A percentile compares a stretch with the other conserved stretches of the same genome.
phyloP scores from a whole-genome alignment of 73 alveolate species.

The Paramecium sexaurelia region DNA sequence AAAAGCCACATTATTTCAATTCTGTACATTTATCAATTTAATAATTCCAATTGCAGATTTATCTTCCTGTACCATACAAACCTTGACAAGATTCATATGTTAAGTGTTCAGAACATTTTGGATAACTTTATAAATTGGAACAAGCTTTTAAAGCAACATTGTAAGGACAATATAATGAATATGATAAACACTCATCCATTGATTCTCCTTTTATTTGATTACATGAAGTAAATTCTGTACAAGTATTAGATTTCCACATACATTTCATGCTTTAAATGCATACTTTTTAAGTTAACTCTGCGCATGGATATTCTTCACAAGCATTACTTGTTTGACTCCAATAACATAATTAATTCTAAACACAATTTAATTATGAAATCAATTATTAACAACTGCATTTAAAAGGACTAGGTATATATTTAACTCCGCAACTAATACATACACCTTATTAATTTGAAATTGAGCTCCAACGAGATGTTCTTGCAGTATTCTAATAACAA shows the following conservation, averaged over 20 bases:
- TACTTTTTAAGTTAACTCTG: background rate
- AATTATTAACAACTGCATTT: slow-evolving; percentile 9
- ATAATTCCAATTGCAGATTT: background rate
- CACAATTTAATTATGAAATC: background rate
- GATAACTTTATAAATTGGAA: background rate
- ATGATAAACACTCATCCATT: background rate
- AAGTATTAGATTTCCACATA: background rate
- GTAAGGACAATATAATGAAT: background rate
- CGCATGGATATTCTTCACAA: background rate
- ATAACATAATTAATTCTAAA: background rate
- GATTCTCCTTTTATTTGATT: background rate
- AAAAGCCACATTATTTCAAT: background rate
- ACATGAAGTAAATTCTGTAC: background rate
- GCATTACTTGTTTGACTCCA: background rate
- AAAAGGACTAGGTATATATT: background rate
- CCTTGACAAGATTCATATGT: background rate
- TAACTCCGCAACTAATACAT: background rate
- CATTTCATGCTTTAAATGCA: background rate
- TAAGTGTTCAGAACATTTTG: background rate
- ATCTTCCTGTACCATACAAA: background rate
- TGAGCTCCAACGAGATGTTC: background rate
- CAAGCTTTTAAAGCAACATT: background rate
- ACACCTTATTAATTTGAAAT: background rate
- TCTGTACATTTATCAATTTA: background rate
- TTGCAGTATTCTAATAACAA: background rate